phyloP scores from a whole-genome alignment of 1,139 yeast species.

The Magnusiomyces starmeri region DNA sequence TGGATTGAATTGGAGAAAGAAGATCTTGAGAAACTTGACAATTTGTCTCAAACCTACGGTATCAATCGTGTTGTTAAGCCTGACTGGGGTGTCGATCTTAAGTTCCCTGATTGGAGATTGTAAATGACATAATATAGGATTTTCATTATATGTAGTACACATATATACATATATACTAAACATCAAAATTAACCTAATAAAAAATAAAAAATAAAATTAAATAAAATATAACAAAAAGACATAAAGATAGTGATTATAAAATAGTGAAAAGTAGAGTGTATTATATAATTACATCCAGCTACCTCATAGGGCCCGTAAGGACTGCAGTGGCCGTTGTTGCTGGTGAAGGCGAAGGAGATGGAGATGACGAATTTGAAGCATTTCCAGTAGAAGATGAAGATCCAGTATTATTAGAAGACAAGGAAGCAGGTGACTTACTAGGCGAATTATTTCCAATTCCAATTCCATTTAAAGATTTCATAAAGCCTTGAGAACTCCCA shows the following conservation, averaged over 20 bases:
- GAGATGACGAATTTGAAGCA: not conserved
- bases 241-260: no score
- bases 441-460: not conserved
- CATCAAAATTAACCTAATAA: not conserved
- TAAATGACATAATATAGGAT: not conserved
- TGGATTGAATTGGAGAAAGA: constrained; percentile 47
- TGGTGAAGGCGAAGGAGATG: not conserved
- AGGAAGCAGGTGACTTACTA: not conserved
- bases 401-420: not conserved
- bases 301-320: not conserved
- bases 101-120: not conserved
- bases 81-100: constrained; percentile 6
- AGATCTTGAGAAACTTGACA: constrained; percentile 46
- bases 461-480: no score
- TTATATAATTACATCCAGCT: no score
- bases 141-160: not conserved
- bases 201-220: not conserved
- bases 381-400: not conserved
- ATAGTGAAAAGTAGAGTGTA: no score
- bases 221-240: not conserved
- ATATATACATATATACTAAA: not conserved
- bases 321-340: not conserved
- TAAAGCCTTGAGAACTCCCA: no score
- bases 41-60: constrained; percentile 43
- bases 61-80: constrained; percentile 44